These are phyloP conservation scores for Hygrocybe punicea DNA, from an alignment of 768 basidiomycete genomes.

Conservation along the genomic window DNA sequence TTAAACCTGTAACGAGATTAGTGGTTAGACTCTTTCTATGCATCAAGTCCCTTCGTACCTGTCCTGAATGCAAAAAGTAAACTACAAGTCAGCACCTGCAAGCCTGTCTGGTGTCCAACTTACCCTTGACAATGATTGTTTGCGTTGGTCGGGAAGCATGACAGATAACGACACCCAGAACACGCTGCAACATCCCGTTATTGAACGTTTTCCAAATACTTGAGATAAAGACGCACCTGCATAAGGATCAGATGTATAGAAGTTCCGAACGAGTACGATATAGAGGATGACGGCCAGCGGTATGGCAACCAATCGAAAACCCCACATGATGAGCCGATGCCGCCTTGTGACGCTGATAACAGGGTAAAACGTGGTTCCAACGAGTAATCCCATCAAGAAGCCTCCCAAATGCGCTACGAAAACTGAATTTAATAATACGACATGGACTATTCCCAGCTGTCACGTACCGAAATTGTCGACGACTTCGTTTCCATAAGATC, in stretches of 20 bases:
- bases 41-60: slow-evolving; percentile 24
- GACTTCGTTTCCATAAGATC: slow-evolving; percentile 38
- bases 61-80: slow-evolving; percentile 23
- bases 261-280: slow-evolving; percentile 80
- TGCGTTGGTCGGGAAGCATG: slow-evolving; percentile 75
- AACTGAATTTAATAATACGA: slow-evolving; percentile 2
- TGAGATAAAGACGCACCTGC: slow-evolving; percentile 51
- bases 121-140: slow-evolving; percentile 68
- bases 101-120: slow-evolving; percentile 17
- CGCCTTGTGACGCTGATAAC: slow-evolving; percentile 77
- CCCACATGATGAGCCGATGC: slow-evolving; percentile 71
- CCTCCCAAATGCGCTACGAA: slow-evolving; percentile 78
- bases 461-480: slow-evolving; percentile 84
- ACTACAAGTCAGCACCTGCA: neutral
- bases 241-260: slow-evolving; percentile 85
- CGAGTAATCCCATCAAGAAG: slow-evolving; percentile 77
- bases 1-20: slow-evolving; percentile 6
- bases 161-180: slow-evolving; percentile 83
- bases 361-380: slow-evolving; percentile 83
- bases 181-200: slow-evolving; percentile 51
- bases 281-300: slow-evolving; percentile 77
- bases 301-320: slow-evolving; percentile 66
- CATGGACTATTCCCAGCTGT: neutral
- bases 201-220: slow-evolving; percentile 3
- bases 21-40: neutral